Base-by-base conservation (phyloP, 768 basidiomycete species). In the Chalciporus pseudorubinellus region DNA sequence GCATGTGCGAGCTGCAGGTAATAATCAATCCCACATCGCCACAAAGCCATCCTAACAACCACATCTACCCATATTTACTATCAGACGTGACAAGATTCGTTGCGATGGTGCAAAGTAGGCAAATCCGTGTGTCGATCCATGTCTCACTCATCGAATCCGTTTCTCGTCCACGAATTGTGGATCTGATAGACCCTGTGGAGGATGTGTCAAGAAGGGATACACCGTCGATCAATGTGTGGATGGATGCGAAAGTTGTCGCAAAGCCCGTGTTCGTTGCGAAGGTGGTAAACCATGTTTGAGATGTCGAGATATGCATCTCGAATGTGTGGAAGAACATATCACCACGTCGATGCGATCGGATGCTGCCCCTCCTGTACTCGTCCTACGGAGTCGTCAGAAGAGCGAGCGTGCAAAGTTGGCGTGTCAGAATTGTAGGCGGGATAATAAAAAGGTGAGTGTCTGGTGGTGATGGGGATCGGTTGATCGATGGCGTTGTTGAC, bases 1-100 rank as follows among this genome's bases (percentile, higher is more conserved):
- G 81, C 82, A 38, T 83, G 82, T 66, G 78, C 80, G 12, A 79
- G 73, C 45, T 83, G 81, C 75, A 80, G 81, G 81, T 69, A 52
- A 42, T 44, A 11, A 29, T 51, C 43, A 14, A 42, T 33, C 10
- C 46, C 45, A 12, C 44, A 1, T 21, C 21, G 16, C 41, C n/a
- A n/a, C n/a, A n/a, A n/a, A n/a, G n/a, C n/a, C n/a, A n/a, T n/a
- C 26, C 29, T 31, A 11, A 31, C 29, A 31, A 31, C 29, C 26
- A 28, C 26, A 28, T 28, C 26, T 28, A 28, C 9, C 29, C 29
- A 11, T 31, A 31, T 31, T 12, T 6, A 31, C 29, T 2, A 38
- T 51, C 61, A 84, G 82, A 59, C 79, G 78, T 54, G 82, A 84
- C 61, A 84, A 84, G 66, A 76, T 80, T 52, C 77, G 81, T 52